Percentiles rank a stretch among this genome's conserved stretches.
phyloP scores from a whole-genome alignment of 2,329 filamentous ascomycete species.

The Thielaviopsis cerberus region DNA sequence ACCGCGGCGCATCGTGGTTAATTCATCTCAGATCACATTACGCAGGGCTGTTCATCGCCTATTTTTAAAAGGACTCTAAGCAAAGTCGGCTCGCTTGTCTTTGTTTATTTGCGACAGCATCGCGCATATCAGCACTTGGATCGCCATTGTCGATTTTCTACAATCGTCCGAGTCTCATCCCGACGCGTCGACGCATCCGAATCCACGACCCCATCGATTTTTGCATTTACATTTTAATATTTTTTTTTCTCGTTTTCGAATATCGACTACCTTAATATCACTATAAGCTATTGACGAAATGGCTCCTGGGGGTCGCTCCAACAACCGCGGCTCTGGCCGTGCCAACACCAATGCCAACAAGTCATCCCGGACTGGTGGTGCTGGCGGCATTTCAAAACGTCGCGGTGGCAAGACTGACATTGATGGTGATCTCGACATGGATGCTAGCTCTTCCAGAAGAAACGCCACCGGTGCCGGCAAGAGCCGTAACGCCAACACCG shows the following conservation, averaged over 20 bases:
- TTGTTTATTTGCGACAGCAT: background rate
- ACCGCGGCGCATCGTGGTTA: background rate
- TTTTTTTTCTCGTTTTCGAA: background rate
- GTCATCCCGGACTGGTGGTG: background rate
- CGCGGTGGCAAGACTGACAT: slow-evolving; percentile 27
- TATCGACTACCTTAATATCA: background rate
- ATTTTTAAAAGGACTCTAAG: background rate
- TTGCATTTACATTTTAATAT: background rate
- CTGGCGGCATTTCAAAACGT: slow-evolving; percentile 35
- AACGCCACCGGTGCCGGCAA: slow-evolving; percentile 15
- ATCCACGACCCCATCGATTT: background rate
- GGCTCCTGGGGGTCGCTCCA: slow-evolving; percentile 12
- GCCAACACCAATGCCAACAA: slow-evolving; percentile 12
- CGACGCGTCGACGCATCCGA: background rate
- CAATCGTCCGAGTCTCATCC: background rate
- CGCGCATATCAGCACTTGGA: background rate
- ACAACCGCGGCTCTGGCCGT: slow-evolving; percentile 9
- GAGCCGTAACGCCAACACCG: slow-evolving; percentile 15
- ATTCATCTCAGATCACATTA: background rate
- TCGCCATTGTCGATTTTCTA: background rate
- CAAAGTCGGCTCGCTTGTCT: background rate
- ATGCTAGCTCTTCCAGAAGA: slow-evolving; percentile 21
- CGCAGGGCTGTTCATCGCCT: background rate
- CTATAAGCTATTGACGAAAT: slow-evolving; percentile 9
- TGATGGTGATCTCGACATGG: slow-evolving; percentile 45